phyloP scores from a whole-genome alignment of 345 rosid species.

The Euclidium syriacum region DNA sequence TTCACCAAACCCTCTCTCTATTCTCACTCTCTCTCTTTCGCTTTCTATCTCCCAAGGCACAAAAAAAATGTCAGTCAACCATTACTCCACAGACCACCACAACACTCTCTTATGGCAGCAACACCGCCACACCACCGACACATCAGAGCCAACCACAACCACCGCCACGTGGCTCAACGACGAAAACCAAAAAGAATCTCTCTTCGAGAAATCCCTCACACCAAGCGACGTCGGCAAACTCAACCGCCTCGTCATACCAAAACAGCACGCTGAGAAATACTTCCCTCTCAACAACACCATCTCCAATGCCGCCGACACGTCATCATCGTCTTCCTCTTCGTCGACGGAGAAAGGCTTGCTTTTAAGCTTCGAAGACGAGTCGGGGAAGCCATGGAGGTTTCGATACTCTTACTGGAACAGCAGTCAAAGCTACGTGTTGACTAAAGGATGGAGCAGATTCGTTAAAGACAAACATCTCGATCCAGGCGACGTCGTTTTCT shows the following conservation, averaged over 20 bases:
- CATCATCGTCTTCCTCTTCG: not conserved
- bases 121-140: constrained; percentile 31
- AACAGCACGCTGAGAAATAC: constrained; percentile 84
- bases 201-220: constrained; percentile 79
- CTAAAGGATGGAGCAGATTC: constrained; percentile 89
- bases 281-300: constrained; percentile 53
- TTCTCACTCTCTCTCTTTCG: constrained; percentile 12
- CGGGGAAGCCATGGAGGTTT: constrained; percentile 72
- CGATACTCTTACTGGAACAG: constrained; percentile 80
- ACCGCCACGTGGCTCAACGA: constrained; percentile 20
- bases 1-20: constrained; percentile 15
- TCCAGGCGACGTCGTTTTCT: constrained; percentile 70
- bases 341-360: constrained; percentile 37
- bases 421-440: constrained; percentile 84
- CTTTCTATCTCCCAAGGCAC: constrained; percentile 6
- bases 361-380: constrained; percentile 78
- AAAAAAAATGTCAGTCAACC: constrained; percentile 47
- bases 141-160: constrained; percentile 19
- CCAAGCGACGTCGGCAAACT: constrained; percentile 94
- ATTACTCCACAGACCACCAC: constrained; percentile 40
- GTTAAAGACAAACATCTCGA: constrained; percentile 84
- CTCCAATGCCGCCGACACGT: not conserved
- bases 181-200: constrained; percentile 35
- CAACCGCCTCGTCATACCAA: constrained; percentile 81
- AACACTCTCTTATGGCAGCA: constrained; percentile 35